A percentile compares a stretch with the other conserved stretches of the same genome.
Evolutionary conservation across 2,329 filamentous ascomycete species (phyloP).

Genomic region (Diplocarpon rosae): DNA sequence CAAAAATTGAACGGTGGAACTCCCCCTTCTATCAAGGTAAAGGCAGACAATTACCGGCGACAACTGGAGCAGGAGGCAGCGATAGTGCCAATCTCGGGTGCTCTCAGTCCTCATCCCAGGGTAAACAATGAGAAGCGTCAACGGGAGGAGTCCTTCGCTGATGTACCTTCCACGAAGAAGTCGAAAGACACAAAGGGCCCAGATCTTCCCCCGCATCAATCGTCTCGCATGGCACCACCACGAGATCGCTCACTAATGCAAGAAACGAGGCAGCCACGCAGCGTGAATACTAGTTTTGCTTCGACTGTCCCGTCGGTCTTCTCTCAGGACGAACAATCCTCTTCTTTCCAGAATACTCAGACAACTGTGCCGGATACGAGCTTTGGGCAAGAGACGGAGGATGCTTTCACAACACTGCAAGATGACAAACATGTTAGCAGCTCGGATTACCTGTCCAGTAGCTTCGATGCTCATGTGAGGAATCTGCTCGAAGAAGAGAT

Average conservation of each 20-base stretch:
- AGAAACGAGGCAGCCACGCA: background rate
- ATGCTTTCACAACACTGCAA: conserved; percentile 1
- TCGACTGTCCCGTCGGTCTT: conserved; percentile 10
- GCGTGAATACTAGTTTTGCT: conserved; percentile 3
- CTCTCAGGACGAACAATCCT: conserved; percentile 12
- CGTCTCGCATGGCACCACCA: conserved; percentile 1
- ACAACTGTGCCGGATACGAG: conserved; percentile 1
- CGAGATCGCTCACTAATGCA: background rate
- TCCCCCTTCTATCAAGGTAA: background rate
- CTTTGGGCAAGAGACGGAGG: background rate
- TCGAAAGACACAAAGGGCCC: background rate
- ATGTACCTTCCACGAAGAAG: conserved; percentile 3
- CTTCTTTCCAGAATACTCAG: conserved; percentile 1
- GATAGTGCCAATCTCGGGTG: background rate
- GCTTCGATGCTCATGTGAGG: conserved; percentile 15
- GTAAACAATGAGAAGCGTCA: conserved; percentile 2
- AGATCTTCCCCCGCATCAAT: background rate
- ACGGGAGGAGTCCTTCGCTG: conserved; percentile 3
- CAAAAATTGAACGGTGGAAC: background rate
- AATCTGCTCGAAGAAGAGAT: conserved; percentile 6
- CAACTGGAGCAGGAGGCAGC: background rate
- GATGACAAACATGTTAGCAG: conserved; percentile 6
- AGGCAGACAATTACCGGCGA: background rate
- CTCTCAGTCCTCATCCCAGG: background rate
- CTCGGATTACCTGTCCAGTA: conserved; percentile 18